Conservation (phyloP, 768 basidiomycete species). For the Tephrocybe rancida region DNA sequence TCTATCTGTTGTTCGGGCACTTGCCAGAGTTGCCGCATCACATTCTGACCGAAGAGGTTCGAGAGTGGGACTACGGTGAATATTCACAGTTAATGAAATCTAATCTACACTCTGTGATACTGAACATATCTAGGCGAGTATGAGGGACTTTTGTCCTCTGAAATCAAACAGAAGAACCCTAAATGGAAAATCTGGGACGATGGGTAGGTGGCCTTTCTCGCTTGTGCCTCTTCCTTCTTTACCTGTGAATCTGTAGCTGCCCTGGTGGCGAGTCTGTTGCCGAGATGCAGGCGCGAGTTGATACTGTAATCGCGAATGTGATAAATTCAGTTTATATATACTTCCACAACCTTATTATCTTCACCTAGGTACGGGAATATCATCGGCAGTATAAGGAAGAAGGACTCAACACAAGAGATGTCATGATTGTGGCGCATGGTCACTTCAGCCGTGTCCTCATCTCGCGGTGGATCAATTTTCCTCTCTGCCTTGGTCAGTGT, state of each 20-base stretch:
- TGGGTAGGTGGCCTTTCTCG: constrained; percentile 48
- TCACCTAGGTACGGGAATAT: constrained; percentile 64
- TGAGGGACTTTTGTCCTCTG: constrained; percentile 80
- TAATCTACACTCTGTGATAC: background rate
- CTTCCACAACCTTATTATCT: background rate
- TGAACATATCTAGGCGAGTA: constrained; percentile 61
- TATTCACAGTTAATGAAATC: background rate
- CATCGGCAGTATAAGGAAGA: constrained; percentile 73
- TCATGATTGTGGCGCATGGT: constrained; percentile 90
- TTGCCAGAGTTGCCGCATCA: constrained; percentile 47
- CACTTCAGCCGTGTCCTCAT: constrained; percentile 81
- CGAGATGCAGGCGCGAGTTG: constrained; percentile 81
- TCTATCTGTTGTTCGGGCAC: constrained; percentile 72
- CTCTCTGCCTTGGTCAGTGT: constrained; percentile 43
- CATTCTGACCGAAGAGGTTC: constrained; percentile 61
- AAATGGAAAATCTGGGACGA: constrained; percentile 87
- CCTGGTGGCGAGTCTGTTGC: constrained; percentile 85
- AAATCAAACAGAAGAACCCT: constrained; percentile 65
- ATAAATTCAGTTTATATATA: constrained; percentile 11
- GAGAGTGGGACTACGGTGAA: constrained; percentile 86
- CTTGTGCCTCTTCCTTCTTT: background rate
- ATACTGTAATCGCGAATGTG: constrained; percentile 73
- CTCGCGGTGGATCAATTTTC: constrained; percentile 79
- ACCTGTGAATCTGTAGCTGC: constrained; percentile 50
- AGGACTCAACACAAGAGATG: constrained; percentile 68